Base-by-base conservation (phyloP, 2,329 filamentous ascomycete genomes). In the Helotiales sp. region DNA sequence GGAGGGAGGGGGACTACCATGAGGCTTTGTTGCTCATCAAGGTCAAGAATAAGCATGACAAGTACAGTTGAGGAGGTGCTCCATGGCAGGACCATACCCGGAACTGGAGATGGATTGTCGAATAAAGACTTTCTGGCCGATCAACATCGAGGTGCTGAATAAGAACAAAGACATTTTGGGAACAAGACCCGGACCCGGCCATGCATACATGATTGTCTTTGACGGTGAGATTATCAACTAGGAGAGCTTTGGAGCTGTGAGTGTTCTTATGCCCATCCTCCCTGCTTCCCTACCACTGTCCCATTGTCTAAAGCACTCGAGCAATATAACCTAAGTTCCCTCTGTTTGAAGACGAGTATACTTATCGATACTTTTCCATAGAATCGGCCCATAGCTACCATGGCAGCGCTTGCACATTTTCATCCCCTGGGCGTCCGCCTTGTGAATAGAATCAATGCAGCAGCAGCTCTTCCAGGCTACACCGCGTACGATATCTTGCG, bases 41-140 rank as follows among this genome's bases (percentile, higher is more conserved):
- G 79, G 91, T 96, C 32, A 97, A 97, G 82, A 89, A 89, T 64
- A 97, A 97, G 81, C 94, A 97, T 80, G 93, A 97, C 80, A 97
- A 97, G 79, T 97, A 85, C 70, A 82, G 83, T 59, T 85, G 77
- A 84, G 24, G 52, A 20, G n/a, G 20, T 24, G 15, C 10, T 28
- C 17, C 24, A 11, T 7, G 45, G n/a, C 26, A 6, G 49, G 5
- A 37, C 20, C 6, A 26, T 13, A 26, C 22, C 20, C 22, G 47
- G 3, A 7, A 13, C 13, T 26, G 4, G 11, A 50, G 24, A 4
- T 28, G 47, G 13, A 3, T 5, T 26, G 28, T 28, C 24, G 34
- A 28, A 28, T 26, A 15, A 50, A 45, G 2, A n/a, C 17, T 5
- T 17, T 45, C 17, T 20, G 40, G 20, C 40, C 7, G 40, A 4